phyloP scores from a whole-genome alignment of 257 asterid genomes.

The Coffea canephora region DNA sequence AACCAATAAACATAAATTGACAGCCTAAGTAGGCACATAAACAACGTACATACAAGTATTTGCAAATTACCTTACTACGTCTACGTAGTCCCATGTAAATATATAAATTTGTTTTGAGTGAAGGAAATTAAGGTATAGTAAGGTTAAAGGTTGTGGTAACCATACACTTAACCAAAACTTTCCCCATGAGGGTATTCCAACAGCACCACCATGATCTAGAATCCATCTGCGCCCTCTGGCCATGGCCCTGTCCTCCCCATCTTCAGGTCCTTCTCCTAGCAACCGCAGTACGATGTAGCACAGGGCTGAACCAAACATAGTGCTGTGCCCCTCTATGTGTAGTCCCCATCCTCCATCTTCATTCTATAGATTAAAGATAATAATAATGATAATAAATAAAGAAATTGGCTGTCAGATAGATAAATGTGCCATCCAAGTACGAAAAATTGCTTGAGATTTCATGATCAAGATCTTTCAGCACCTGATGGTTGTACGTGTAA shows the following conservation, averaged over 20 bases:
- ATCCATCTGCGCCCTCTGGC: constrained; percentile 39
- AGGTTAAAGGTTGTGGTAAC: too few relatives aligned
- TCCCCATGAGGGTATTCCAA: constrained; percentile 45
- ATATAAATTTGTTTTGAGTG: too few relatives aligned
- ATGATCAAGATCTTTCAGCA: not conserved
- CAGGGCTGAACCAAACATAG: constrained; percentile 35
- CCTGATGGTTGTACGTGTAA: constrained; percentile 46
- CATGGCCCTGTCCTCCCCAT: not conserved
- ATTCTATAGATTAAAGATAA: constrained; percentile 22
- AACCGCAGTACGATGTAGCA: constrained; percentile 34
- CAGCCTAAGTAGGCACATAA: too few relatives aligned
- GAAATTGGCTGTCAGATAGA: not conserved
- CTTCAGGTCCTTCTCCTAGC: constrained; percentile 29
- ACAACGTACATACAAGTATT: too few relatives aligned
- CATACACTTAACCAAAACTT: constrained; percentile 28
- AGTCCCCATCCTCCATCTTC: constrained; percentile 59
- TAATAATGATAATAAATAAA: too few relatives aligned
- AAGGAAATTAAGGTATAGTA: too few relatives aligned
- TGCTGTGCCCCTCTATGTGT: constrained; percentile 41
- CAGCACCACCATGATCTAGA: constrained; percentile 41
- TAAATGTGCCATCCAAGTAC: not conserved
- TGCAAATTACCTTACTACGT: too few relatives aligned
- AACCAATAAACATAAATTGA: too few relatives aligned
- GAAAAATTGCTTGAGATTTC: not conserved
- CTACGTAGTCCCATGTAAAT: too few relatives aligned